A percentile compares a stretch with the other conserved stretches of the same genome.
Conservation (phyloP, 495 filamentous ascomycete species). For the Penicillium cataractarum region DNA sequence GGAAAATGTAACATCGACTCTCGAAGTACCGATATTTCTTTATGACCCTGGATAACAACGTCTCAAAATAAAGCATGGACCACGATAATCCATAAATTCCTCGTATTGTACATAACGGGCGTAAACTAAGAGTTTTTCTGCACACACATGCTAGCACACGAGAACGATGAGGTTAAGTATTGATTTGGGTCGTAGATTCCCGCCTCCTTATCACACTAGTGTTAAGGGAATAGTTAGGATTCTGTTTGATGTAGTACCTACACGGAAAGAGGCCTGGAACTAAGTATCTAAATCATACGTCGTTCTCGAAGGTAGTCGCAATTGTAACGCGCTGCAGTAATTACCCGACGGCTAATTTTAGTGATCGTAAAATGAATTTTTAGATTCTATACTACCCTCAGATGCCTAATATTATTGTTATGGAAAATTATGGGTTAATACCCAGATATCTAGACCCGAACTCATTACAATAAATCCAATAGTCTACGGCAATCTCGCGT, state of each 20-base stretch:
- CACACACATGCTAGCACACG: background rate
- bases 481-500: no score
- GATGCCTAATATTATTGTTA: no score
- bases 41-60: no score
- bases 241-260: background rate
- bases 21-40: background rate
- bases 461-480: no score
- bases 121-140: no score
- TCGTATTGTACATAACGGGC: no score
- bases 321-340: background rate
- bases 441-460: no score
- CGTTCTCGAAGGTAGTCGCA: background rate
- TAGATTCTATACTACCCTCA: background rate
- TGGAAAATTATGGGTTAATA: no score
- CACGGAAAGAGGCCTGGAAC: background rate
- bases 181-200: background rate
- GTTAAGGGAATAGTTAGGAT: background rate
- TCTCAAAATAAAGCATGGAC: no score
- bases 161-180: background rate
- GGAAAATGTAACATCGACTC: background rate
- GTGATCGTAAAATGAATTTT: background rate
- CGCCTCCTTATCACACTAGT: background rate
- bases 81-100: no score
- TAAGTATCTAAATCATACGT: background rate
- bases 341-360: background rate